A percentile compares a stretch with the other conserved stretches of the same genome.
These are phyloP conservation scores for Tuber borchii DNA, from an alignment of 495 filamentous ascomycete genomes.

Conservation along the genomic window DNA sequence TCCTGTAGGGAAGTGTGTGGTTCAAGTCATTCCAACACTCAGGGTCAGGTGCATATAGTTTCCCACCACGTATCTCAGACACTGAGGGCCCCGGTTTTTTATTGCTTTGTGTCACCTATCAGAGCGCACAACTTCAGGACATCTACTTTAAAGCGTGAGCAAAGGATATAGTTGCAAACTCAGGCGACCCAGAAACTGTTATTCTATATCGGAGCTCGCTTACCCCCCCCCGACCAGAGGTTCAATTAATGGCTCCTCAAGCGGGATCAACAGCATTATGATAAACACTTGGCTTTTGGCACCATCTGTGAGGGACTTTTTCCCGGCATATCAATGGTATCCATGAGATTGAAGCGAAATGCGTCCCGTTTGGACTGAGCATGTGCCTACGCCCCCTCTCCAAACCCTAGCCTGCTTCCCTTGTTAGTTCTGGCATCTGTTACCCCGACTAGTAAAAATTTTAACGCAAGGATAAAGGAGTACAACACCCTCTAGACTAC, in stretches of 20 bases:
- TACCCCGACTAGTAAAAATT: background rate
- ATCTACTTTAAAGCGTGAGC: background rate
- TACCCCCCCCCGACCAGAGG: background rate
- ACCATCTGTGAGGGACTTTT: background rate
- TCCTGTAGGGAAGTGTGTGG: background rate
- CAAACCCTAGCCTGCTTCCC: background rate
- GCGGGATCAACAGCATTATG: background rate
- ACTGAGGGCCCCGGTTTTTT: background rate
- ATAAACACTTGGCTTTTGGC: background rate
- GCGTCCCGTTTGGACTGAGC: background rate
- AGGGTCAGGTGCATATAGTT: background rate
- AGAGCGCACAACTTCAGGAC: background rate
- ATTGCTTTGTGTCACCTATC: background rate
- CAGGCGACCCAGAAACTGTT: background rate
- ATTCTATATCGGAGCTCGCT: background rate
- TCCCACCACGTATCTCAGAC: conserved; percentile 1
- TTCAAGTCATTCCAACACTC: background rate
- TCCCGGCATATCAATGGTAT: background rate
- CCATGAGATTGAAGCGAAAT: background rate
- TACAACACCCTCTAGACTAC: background rate
- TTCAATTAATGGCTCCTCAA: background rate
- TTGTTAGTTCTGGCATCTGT: background rate
- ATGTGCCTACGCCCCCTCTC: background rate
- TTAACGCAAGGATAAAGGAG: background rate
- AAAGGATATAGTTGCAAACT: background rate